phyloP scores from a whole-genome alignment of 768 basidiomycete genomes.

The Phallus indusiatus region DNA sequence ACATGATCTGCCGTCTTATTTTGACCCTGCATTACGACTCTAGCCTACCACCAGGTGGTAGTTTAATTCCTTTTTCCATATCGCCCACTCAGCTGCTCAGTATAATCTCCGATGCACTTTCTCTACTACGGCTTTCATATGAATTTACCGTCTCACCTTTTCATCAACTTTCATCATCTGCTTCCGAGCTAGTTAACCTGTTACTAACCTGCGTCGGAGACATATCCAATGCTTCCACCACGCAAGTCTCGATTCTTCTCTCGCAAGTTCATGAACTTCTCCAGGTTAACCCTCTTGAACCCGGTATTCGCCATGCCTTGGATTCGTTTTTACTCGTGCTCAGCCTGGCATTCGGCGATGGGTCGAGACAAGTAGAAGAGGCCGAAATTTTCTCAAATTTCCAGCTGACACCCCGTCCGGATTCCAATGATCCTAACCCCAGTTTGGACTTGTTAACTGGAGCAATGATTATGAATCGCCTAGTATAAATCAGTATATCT shows the following conservation, averaged over 20 bases:
- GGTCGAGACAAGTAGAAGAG: conserved; percentile 59
- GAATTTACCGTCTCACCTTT: conserved; percentile 42
- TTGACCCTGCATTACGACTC: conserved; percentile 57
- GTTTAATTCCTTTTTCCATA: conserved; percentile 42
- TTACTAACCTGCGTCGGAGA: conserved; percentile 53
- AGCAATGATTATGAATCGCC: conserved; percentile 48
- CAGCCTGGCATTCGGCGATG: conserved; percentile 55
- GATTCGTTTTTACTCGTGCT: conserved; percentile 53
- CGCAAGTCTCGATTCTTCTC: conserved; percentile 43
- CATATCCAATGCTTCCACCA: conserved; percentile 46
- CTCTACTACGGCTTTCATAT: conserved; percentile 48
- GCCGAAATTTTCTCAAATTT: conserved; percentile 61
- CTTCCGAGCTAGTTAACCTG: conserved; percentile 54
- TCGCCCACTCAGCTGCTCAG: conserved; percentile 39
- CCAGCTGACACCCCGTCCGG: conserved; percentile 48
- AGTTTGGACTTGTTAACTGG: conserved; percentile 59
- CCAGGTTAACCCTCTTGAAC: conserved; percentile 41
- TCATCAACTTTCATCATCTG: conserved; percentile 47
- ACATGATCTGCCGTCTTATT: conserved; percentile 57
- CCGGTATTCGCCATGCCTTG: conserved; percentile 44
- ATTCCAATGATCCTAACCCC: conserved; percentile 46
- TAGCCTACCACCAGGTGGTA: conserved; percentile 36
- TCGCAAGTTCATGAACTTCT: conserved; percentile 46
- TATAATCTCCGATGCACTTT: conserved; percentile 52
- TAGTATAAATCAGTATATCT: conserved; percentile 33